A percentile compares a stretch with the other conserved stretches of the same genome.
Conservation (phyloP, 2,329 filamentous ascomycete genomes). For the Penicillium sumatraense region DNA sequence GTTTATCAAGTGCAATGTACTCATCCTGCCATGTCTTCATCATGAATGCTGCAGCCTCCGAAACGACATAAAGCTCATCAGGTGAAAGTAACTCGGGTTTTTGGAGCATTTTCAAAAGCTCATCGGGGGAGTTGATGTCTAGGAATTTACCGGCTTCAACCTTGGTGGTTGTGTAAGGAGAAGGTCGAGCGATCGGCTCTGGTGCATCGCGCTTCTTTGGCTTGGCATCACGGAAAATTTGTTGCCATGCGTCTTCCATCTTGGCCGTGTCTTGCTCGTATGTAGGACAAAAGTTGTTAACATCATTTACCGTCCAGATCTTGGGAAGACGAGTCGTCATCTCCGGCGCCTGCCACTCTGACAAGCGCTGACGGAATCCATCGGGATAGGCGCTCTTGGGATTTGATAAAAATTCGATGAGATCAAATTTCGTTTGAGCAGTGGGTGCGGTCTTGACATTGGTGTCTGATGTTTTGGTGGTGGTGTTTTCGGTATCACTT, state of each 20-base stretch:
- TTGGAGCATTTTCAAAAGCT: conserved; percentile 41
- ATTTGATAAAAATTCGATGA: conserved; percentile 26
- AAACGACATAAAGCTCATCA: conserved; percentile 60
- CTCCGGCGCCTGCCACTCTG: conserved; percentile 22
- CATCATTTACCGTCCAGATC: conserved; percentile 45
- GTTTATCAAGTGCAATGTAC: conserved; percentile 55
- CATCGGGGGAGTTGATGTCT: conserved; percentile 40
- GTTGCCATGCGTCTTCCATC: conserved; percentile 38
- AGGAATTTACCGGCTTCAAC: conserved; percentile 42
- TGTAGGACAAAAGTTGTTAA: conserved; percentile 36
- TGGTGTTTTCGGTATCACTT: conserved; percentile 1
- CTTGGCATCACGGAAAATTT: conserved; percentile 37
- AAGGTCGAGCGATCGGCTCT: conserved; percentile 31
- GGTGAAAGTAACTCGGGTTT: conserved; percentile 49
- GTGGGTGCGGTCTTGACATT: conserved; percentile 2
- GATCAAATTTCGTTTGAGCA: conserved; percentile 11
- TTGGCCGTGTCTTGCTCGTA: conserved; percentile 38
- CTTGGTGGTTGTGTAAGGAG: conserved; percentile 39
- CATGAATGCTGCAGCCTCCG: conserved; percentile 57
- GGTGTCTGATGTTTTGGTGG: not conserved
- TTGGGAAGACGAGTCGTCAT: conserved; percentile 38
- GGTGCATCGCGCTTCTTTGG: conserved; percentile 34
- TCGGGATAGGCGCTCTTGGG: conserved; percentile 22
- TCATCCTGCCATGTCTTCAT: conserved; percentile 64
- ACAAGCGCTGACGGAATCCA: conserved; percentile 20